These are phyloP conservation scores for Barnettozyma wickerhamii DNA, from an alignment of 805 yeast genomes.

Conservation along the genomic window DNA sequence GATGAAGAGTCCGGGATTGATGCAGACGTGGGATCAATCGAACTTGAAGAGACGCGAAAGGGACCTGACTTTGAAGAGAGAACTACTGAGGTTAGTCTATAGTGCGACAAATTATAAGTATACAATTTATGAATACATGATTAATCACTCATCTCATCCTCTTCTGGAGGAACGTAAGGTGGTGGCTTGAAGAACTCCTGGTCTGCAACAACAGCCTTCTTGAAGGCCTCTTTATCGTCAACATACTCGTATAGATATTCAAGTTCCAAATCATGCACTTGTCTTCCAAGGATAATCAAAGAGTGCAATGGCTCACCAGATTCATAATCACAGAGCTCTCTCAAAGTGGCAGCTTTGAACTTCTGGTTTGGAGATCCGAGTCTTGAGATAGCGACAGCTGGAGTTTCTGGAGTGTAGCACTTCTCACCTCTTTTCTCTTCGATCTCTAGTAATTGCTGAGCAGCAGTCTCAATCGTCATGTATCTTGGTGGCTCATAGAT, in stretches of 20 bases:
- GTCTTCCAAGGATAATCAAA: conserved; percentile 84
- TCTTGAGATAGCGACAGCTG: conserved; percentile 91
- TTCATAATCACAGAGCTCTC: conserved; percentile 75
- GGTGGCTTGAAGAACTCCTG: conserved; percentile 75
- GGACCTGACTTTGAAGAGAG: background rate
- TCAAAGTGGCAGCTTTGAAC: conserved; percentile 80
- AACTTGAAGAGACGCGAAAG: background rate
- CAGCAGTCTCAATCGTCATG: conserved; percentile 89
- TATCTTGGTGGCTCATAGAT: conserved; percentile 97
- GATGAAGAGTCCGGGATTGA: background rate
- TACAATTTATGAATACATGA: background rate
- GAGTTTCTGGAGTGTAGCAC: conserved; percentile 83
- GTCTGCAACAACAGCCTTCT: conserved; percentile 39
- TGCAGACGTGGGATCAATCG: background rate
- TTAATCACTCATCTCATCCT: conserved; percentile 28
- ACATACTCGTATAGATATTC: conserved; percentile 80
- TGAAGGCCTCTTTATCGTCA: conserved; percentile 50
- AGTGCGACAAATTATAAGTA: background rate
- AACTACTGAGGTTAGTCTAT: background rate
- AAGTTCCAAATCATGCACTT: conserved; percentile 87
- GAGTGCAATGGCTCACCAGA: conserved; percentile 96
- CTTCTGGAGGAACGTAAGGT: conserved; percentile 54
- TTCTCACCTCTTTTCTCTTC: conserved; percentile 72
- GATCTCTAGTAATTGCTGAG: conserved; percentile 80
- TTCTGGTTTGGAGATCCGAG: conserved; percentile 81